Conservation (phyloP, 192 early-diverging fungal species). For the Entomortierella beljakovae region DNA sequence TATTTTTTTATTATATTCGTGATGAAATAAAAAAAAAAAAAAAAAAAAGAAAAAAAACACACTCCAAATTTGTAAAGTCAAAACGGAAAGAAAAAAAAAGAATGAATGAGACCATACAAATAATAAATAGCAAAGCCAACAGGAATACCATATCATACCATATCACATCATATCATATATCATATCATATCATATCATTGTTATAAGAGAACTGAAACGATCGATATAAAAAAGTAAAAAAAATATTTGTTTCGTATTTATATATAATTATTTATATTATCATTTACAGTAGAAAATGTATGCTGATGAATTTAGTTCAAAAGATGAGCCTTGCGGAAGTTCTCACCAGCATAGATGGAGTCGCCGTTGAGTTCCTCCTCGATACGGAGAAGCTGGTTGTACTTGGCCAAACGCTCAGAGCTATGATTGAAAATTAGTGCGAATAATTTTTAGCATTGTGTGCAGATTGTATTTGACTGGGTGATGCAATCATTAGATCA, state of each 20-base stretch:
- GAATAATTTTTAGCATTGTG: not conserved
- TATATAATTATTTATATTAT: not conserved
- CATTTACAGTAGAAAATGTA: not conserved
- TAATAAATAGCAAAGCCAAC: not conserved
- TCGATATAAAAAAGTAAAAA: not conserved
- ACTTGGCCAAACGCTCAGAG: constrained; percentile 97
- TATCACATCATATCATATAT: no score
- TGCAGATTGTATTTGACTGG: not conserved
- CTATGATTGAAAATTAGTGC: not conserved
- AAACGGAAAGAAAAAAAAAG: not conserved
- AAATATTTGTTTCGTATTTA: not conserved
- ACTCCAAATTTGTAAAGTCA: not conserved
- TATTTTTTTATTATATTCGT: no score
- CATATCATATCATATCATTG: no score
- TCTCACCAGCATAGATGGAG: constrained; percentile 93
- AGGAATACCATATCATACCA: not conserved
- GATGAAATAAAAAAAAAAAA: not conserved
- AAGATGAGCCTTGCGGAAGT: constrained; percentile 84
- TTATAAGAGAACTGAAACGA: no score
- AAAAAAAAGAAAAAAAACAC: not conserved
- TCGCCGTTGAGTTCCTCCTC: constrained; percentile 96
- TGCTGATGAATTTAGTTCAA: constrained; percentile 54
- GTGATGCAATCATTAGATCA: not conserved
- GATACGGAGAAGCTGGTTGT: constrained; percentile 98
- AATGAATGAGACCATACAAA: not conserved